A percentile compares a stretch with the other conserved stretches of the same genome.
Evolutionary conservation across 257 asterid genomes (phyloP).

Genomic region (Solanum tarapatanum): DNA sequence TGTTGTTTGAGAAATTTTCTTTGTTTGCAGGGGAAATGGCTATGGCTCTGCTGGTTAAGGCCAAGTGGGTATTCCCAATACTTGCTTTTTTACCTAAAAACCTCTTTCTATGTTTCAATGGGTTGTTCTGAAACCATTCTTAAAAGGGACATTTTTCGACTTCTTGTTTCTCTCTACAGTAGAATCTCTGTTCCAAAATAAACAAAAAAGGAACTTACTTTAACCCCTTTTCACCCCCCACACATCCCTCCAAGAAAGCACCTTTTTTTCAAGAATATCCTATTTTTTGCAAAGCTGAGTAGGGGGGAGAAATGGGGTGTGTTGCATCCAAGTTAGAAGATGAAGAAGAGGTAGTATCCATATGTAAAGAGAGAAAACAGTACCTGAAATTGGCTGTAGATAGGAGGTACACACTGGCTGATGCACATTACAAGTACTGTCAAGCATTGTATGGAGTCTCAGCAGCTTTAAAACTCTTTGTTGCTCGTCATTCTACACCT

Average conservation of each 20-base stretch:
- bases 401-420: slow-evolving; percentile 68
- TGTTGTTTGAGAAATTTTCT: slow-evolving; percentile 7
- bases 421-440: slow-evolving; percentile 71
- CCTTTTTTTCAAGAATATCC: slow-evolving; percentile 17
- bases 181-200: slow-evolving; percentile 6
- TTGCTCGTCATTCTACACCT: slow-evolving; percentile 67
- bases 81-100: background rate
- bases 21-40: slow-evolving; percentile 13
- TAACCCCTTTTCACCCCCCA: slow-evolving; percentile 13
- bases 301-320: slow-evolving; percentile 55
- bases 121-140: slow-evolving; percentile 1
- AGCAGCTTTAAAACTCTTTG: slow-evolving; percentile 66
- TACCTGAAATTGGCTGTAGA: slow-evolving; percentile 72
- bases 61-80: slow-evolving; percentile 5
- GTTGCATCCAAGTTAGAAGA: slow-evolving; percentile 64
- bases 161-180: background rate
- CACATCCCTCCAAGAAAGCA: slow-evolving; percentile 30
- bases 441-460: slow-evolving; percentile 74
- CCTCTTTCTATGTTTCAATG: background rate
- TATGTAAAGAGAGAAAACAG: slow-evolving; percentile 71
- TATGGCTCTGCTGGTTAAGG: slow-evolving; percentile 1
- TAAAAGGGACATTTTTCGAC: slow-evolving; percentile 3
- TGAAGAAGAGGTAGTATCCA: slow-evolving; percentile 76
- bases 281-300: background rate
- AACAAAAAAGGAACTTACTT: slow-evolving; percentile 7